A percentile compares a stretch with the other conserved stretches of the same genome.
These are phyloP conservation scores for Penicillium longicatenatum DNA, from an alignment of 495 filamentous ascomycete species.

Conservation along the genomic window DNA sequence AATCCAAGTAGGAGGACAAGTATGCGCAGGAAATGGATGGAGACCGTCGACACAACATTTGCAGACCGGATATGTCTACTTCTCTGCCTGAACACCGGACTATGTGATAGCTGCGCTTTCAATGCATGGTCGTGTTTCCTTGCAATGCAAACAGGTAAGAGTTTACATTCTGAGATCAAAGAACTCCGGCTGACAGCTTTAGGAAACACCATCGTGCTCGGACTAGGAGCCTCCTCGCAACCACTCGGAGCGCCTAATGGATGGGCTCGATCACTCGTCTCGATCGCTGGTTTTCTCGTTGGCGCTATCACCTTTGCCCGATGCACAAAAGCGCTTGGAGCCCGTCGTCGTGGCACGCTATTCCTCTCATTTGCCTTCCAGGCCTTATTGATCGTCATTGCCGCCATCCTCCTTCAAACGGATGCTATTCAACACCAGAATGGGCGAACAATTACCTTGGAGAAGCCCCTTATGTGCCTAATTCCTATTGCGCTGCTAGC, in stretches of 20 bases:
- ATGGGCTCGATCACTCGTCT: background rate
- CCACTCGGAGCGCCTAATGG: background rate
- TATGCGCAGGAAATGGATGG: background rate
- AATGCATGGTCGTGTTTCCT: conserved; percentile 2
- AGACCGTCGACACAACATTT: background rate
- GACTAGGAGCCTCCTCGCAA: conserved; percentile 1
- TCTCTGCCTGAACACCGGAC: background rate
- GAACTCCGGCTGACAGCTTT: background rate
- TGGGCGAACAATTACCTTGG: background rate
- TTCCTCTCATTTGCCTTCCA: conserved; percentile 1
- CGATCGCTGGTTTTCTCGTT: background rate
- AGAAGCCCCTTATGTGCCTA: background rate
- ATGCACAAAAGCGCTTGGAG: background rate
- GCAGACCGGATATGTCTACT: background rate
- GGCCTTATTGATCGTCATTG: background rate
- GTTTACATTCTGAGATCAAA: background rate
- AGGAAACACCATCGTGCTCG: conserved; percentile 4
- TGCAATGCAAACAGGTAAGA: background rate
- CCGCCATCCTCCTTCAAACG: background rate
- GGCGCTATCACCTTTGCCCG: conserved; percentile 1
- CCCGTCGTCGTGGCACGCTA: background rate
- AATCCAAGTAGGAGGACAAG: background rate
- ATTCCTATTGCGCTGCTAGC: background rate
- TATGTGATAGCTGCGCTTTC: conserved; percentile 2
- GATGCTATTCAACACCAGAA: background rate